phyloP scores from a whole-genome alignment of 163 green algal genomes.

The Prototheca wickerhamii region DNA sequence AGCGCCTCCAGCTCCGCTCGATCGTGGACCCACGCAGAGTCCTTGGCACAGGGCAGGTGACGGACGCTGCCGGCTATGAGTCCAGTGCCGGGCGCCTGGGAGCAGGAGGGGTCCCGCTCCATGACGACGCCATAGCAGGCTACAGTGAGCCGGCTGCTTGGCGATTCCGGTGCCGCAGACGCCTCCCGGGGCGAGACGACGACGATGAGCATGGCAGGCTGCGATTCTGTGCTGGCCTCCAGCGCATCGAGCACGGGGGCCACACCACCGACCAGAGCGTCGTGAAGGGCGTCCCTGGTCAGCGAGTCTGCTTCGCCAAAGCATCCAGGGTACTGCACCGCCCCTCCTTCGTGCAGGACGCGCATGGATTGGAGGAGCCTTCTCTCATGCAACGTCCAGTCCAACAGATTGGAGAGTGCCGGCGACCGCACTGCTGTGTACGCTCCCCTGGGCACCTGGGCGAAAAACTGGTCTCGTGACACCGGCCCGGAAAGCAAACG shows the following conservation, averaged over 20 bases:
- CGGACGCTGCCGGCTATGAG: slow-evolving; percentile 8
- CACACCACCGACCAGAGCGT: too few species aligned
- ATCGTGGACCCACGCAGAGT: slow-evolving; percentile 25
- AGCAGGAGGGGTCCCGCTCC: background rate
- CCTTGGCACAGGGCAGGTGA: slow-evolving; percentile 12
- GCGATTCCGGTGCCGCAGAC: too few species aligned
- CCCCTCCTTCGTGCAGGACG: slow-evolving; percentile 1
- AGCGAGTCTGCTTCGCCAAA: too few species aligned
- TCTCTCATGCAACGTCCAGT: slow-evolving; percentile 18
- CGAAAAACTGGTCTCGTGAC: background rate
- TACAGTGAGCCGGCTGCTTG: too few species aligned
- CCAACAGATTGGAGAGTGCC: background rate
- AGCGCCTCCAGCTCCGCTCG: slow-evolving; percentile 13
- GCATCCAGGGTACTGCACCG: slow-evolving; percentile 2
- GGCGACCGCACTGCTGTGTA: slow-evolving; percentile 18
- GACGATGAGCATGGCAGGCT: background rate
- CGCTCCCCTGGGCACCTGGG: slow-evolving; percentile 1
- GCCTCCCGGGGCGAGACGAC: background rate
- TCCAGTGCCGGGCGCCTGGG: background rate
- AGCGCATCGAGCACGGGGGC: background rate
- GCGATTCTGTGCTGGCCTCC: background rate
- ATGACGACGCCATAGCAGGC: too few species aligned
- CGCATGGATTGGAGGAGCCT: slow-evolving; percentile 14
- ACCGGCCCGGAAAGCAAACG: background rate
- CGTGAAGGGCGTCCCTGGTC: too few species aligned